Evolutionary conservation across 2,329 filamentous ascomycete genomes (phyloP), one percentile per base, ranked within the genome.

Genomic region (Simplicillium sp.): DNA sequence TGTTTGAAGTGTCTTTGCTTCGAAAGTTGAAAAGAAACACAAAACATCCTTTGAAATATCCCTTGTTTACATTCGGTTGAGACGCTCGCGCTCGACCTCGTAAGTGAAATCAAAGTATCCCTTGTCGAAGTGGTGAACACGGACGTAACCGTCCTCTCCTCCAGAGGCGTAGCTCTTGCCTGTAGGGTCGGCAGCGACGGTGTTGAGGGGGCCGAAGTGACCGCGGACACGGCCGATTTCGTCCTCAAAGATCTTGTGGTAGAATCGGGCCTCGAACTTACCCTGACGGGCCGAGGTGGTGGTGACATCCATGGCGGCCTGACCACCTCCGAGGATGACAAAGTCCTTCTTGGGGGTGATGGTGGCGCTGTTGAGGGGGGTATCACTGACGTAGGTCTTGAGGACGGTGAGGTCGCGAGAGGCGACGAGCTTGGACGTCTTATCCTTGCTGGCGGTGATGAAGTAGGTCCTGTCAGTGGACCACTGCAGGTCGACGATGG

Each of bases 191-290:
- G 87, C 87, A 37, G 92, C 89, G 53, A 98, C 87, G 48, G 92
- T 96, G 75, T 98, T 96, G 60, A 96, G 74, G 51, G 85, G 92
- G 60, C 92, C 92, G 67, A 98, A 98, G 67, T 98, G 92, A 48
- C 92, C 92, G 60, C 88, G 80, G 50, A 98, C 92, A 73, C 92
- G 84, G 53, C 92, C 92, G 57, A 97, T 90, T 73, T 98, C 92
- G 66, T 98, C 90, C 68, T 95, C 88, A 63, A 98, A 97, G 63
- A 98, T 84, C 77, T 94, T 97, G 82, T 98, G 92, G 76, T 96
- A 98, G 77, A 98, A 98, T 51, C 92, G 82, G 35, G 92, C 92
- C 68, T 98, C 92, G 73, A 98, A 98, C 71, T 97, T 97, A 69
- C 92, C 92, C 74, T 98, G 92, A 51, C 92, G 80, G 38, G 88